Base-by-base conservation (phyloP, 2,329 filamentous ascomycete species). In the Dactylellina drechsleri region DNA sequence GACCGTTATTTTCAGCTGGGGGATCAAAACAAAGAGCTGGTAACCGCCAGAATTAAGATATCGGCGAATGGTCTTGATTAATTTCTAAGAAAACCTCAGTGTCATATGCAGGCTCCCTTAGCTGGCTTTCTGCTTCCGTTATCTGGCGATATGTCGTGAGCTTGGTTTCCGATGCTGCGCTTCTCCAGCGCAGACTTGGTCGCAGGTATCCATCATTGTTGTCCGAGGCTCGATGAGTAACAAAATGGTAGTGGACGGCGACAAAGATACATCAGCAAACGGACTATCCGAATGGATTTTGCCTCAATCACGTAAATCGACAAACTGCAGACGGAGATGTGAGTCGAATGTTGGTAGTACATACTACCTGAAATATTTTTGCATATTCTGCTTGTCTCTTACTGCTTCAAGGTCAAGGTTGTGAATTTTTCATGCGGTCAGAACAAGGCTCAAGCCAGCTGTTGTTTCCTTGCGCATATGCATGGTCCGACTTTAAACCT, bases 281-380 rank as follows among this genome's bases (percentile, higher is more conserved):
- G 41, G 59, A 23, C 26, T 52, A 53, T 52, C 59, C 59, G 45
- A 62, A 53, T 26, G 28, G 13, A 56, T 43, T 74, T 74, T 74
- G 70, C 70, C 70, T 74, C 70, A 74, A 67, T 74, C 62, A 66
- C 49, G 26, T 28, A 73, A 61, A 73, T 61, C 18, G 47, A 61
- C 40, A 41, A 53, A 28, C 56, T 26, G 52, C 52, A 56, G 52
- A 26, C 13, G 12, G n/a, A 45, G 4, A 16, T 45, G 41, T 45
- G n/a, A 16, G 47, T n/a, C n/a, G 13, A 23, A 16, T 6, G 13
- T 56, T 8, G 20, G 20, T 45, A 66, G 53, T 43, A 66, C 64
- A 53, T 58, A 43, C 64, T 58, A 53, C 50, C 49, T 15, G n/a
- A n/a, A n/a, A n/a, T n/a, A n/a, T 50, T 12, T 45, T 45, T 66